Evolutionary conservation across 805 yeast genomes (phyloP), one percentile per base, ranked within the genome.

Genomic region (Candida silvatica): DNA sequence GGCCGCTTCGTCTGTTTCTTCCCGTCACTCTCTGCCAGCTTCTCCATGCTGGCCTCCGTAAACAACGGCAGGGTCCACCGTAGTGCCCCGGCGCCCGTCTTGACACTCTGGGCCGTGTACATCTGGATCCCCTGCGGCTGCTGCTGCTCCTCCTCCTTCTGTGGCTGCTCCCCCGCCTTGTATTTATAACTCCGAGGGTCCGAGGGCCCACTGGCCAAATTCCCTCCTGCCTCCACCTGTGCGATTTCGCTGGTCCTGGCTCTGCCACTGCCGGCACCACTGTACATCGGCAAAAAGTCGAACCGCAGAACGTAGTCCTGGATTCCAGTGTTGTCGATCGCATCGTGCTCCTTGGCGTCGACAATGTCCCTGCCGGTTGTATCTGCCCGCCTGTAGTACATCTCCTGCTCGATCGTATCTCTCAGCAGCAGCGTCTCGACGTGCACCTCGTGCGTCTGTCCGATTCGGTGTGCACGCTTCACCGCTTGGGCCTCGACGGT

Each of bases 401-500:
- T 76, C 44, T 76, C 80, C 51, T 79, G 81, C 44, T 80, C 87
- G 31, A 80, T 60, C 0, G 86, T 80, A 4, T 71, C 77, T 34
- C 66, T 59, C 45, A 80, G 50, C 3, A 80, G 70, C 37, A 80
- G 54, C 0, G 86, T 80, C 47, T 80, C 86, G n/a, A 80, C 87
- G 49, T 53, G 57, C 0, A 80, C 86, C 16, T 72, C 73, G n/a
- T 64, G 57, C 0, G 63, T 59, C 43, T 80, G 87, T 0, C 88
- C 87, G 50, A 80, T 80, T 54, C 87, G 67, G 54, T 80, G 88
- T 0, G 86, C 80, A 59, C 88, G 69, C 43, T 80, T 78, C 32
- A 80, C 77, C 1, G 86, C 86, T 46, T 80, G 87, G 0, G 86
- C 86, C 49, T 80, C 87, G 15, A 74, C 61, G 0, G 81, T 68